Evolutionary conservation across 2,329 filamentous ascomycete genomes (phyloP).

Genomic region (Truncatella angustata): DNA sequence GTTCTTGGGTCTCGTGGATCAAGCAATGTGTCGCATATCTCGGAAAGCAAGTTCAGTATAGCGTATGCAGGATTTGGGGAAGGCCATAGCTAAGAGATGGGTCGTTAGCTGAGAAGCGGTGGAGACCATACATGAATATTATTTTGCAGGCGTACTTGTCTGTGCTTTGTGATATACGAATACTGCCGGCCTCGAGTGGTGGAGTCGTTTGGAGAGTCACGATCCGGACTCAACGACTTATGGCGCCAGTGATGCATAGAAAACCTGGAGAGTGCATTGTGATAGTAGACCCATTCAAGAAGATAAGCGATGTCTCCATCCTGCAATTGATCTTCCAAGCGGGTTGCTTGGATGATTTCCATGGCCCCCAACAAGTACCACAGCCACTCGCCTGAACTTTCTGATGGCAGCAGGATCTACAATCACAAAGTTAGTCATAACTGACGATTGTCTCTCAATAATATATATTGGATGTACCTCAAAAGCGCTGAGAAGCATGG

Average conservation of each 20-base stretch:
- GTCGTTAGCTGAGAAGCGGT: background rate
- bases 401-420: conserved; percentile 22
- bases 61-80: conserved; percentile 14
- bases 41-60: conserved; percentile 20
- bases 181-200: background rate
- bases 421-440: background rate
- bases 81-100: conserved; percentile 10
- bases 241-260: conserved; percentile 24
- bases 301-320: conserved; percentile 14
- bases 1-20: conserved; percentile 19
- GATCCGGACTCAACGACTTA: conserved; percentile 4
- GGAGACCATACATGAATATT: background rate
- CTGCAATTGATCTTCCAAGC: conserved; percentile 9
- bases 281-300: conserved; percentile 28
- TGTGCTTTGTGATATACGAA: background rate
- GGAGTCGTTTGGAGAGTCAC: too few relatives aligned
- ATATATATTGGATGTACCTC: conserved; percentile 19
- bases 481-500: conserved; percentile 28
- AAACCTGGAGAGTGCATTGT: conserved; percentile 26
- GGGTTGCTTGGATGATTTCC: conserved; percentile 14
- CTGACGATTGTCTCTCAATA: background rate
- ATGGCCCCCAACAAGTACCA: conserved; percentile 24
- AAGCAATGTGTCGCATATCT: conserved; percentile 19
- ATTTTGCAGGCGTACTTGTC: conserved; percentile 9
- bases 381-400: conserved; percentile 26